Evolutionary conservation across 768 basidiomycete genomes (phyloP).

Genomic region (Mycena haematopus): DNA sequence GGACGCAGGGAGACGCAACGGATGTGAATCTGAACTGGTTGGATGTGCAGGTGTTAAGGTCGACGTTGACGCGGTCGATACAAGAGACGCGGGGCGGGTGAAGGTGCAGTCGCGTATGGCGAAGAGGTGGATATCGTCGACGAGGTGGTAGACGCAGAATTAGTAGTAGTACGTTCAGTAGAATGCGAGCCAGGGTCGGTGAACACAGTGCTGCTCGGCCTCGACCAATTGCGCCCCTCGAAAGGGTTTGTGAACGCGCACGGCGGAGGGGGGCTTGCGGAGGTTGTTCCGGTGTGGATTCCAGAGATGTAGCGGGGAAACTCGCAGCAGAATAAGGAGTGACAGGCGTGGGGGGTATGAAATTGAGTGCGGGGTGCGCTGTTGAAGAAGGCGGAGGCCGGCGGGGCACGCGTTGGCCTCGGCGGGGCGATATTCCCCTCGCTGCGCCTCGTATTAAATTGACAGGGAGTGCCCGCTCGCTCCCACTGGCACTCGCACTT

Average conservation of each 20-base stretch:
- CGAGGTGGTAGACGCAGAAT: neutral
- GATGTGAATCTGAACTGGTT: too few species aligned
- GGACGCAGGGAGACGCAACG: too few species aligned
- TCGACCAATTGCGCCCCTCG: conserved; percentile 14
- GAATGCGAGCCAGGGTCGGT: neutral
- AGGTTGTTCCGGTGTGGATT: neutral
- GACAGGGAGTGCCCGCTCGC: neutral
- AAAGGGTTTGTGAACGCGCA: conserved; percentile 19
- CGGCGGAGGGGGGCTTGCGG: conserved; percentile 30
- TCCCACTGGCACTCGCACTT: conserved; percentile 34
- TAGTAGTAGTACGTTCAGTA: neutral
- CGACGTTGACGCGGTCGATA: neutral
- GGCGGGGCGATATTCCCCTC: neutral
- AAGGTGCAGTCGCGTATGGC: neutral
- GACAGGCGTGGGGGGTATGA: conserved; percentile 8
- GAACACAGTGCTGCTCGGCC: conserved; percentile 15
- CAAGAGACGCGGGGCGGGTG: neutral
- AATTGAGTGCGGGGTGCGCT: neutral
- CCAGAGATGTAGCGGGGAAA: too few species aligned
- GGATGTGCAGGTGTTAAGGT: too few species aligned
- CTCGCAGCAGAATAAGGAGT: neutral
- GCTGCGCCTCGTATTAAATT: neutral
- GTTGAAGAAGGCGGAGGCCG: conserved; percentile 6
- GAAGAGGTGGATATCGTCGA: neutral
- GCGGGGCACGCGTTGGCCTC: conserved; percentile 23